Conservation (phyloP, 2,329 filamentous ascomycete genomes). For the Microdochium trichocladiopsis region DNA sequence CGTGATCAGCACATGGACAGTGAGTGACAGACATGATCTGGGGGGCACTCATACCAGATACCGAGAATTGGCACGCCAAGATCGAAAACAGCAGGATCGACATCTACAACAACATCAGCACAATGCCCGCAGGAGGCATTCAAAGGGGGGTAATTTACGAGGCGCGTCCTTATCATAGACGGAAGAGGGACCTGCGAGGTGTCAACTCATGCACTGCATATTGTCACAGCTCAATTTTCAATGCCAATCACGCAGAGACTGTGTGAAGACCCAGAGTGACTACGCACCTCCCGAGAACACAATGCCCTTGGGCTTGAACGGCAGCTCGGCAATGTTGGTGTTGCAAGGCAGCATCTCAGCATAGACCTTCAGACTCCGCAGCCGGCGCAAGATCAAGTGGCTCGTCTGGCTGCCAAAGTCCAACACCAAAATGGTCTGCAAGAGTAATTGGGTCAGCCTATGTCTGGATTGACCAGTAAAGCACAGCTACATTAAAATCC, state of each 20-base stretch:
- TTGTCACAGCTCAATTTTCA: too few species aligned
- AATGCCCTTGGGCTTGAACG: slow-evolving; percentile 77
- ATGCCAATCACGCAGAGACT: too few species aligned
- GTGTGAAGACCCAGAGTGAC: slow-evolving; percentile 4
- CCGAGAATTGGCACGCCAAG: slow-evolving; percentile 52
- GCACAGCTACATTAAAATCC: too few species aligned
- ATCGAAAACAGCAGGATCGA: slow-evolving; percentile 76
- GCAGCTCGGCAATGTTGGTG: slow-evolving; percentile 68
- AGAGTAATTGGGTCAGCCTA: slow-evolving; percentile 11
- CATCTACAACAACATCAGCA: slow-evolving; percentile 32
- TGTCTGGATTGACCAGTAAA: too few species aligned
- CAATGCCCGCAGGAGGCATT: not conserved
- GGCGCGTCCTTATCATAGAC: slow-evolving; percentile 75
- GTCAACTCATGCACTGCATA: slow-evolving; percentile 3
- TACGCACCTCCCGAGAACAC: slow-evolving; percentile 68
- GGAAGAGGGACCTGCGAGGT: slow-evolving; percentile 42
- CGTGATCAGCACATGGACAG: slow-evolving; percentile 4
- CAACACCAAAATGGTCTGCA: slow-evolving; percentile 64
- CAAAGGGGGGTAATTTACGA: slow-evolving; percentile 20
- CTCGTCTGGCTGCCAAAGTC: slow-evolving; percentile 68
- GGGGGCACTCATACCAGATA: slow-evolving; percentile 14
- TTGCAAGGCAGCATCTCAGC: slow-evolving; percentile 86
- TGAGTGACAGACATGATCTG: slow-evolving; percentile 9
- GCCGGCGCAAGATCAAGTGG: slow-evolving; percentile 67
- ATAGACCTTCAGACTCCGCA: slow-evolving; percentile 76